Conservation (phyloP, 306 rosid species). For the Cicer bijugum region DNA sequence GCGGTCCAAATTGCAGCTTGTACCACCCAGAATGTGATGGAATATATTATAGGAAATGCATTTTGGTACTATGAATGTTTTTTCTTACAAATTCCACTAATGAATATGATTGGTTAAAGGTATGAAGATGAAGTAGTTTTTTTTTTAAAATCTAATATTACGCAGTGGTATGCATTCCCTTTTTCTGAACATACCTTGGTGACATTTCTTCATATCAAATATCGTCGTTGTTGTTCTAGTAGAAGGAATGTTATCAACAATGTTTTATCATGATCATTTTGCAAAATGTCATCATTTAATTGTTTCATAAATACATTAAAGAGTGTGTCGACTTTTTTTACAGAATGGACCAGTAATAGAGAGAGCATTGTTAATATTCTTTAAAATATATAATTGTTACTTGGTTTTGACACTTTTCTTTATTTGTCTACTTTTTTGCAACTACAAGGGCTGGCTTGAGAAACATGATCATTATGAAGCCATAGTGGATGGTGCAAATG, state of each 20-base stretch:
- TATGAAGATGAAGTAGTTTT: not conserved
- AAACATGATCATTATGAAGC: conserved; percentile 61
- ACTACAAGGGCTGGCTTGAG: conserved; percentile 72
- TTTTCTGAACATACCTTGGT: not conserved
- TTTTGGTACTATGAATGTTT: not conserved
- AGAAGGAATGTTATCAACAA: not conserved
- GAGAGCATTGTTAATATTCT: not conserved
- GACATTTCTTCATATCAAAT: not conserved
- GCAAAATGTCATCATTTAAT: not conserved
- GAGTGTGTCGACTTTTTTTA: not conserved
- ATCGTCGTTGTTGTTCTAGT: not conserved
- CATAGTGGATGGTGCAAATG: conserved; percentile 88
- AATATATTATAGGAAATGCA: not conserved
- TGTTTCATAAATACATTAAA: not conserved
- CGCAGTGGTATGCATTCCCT: not conserved
- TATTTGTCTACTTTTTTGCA: not conserved
- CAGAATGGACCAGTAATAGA: not conserved
- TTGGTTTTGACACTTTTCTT: conserved; percentile 27
- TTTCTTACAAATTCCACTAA: not conserved
- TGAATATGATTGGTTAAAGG: conserved; percentile 6
- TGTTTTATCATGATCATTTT: not conserved
- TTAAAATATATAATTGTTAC: not conserved
- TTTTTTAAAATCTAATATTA: not conserved
- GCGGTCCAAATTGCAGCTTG: not conserved
- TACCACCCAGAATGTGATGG: no score